A percentile compares a stretch with the other conserved stretches of the same genome.
Evolutionary conservation across 768 basidiomycete species (phyloP).

Genomic region (Tephrocybe sp.): DNA sequence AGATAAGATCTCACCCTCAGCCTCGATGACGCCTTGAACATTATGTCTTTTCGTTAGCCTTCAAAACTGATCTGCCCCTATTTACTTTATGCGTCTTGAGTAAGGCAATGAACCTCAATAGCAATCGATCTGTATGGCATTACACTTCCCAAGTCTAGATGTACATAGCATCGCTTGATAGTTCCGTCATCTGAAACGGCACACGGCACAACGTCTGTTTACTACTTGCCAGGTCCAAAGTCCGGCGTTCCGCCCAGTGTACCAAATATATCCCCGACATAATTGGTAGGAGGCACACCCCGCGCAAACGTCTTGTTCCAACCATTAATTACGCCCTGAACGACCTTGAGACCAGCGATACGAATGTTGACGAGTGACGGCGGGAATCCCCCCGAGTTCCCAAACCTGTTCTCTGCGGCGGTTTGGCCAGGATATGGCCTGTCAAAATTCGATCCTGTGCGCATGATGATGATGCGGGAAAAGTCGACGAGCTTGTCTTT

Average conservation of each 20-base stretch:
- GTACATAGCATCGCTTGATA: too few relatives aligned
- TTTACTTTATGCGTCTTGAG: too few relatives aligned
- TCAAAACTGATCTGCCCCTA: too few relatives aligned
- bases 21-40: neutral
- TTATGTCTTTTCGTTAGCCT: neutral
- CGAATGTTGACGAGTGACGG: neutral
- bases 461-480: constrained; percentile 12
- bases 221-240: constrained; percentile 5
- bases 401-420: constrained; percentile 8
- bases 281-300: constrained; percentile 4
- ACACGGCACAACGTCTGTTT: too few relatives aligned
- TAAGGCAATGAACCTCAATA: too few relatives aligned
- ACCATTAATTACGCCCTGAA: constrained; percentile 1
- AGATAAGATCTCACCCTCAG: neutral
- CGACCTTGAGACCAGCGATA: constrained; percentile 3
- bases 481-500: constrained; percentile 9
- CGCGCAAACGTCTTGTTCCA: constrained; percentile 2
- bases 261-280: constrained; percentile 7
- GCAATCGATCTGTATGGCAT: too few relatives aligned
- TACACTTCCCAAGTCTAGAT: too few relatives aligned
- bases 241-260: constrained; percentile 5
- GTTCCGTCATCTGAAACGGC: too few relatives aligned
- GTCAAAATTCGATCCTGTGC: constrained; percentile 12
- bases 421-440: constrained; percentile 10
- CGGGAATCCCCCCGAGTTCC: constrained; percentile 2